Conservation (phyloP, 441 rosid genomes). For the Euphorbia corollata region DNA sequence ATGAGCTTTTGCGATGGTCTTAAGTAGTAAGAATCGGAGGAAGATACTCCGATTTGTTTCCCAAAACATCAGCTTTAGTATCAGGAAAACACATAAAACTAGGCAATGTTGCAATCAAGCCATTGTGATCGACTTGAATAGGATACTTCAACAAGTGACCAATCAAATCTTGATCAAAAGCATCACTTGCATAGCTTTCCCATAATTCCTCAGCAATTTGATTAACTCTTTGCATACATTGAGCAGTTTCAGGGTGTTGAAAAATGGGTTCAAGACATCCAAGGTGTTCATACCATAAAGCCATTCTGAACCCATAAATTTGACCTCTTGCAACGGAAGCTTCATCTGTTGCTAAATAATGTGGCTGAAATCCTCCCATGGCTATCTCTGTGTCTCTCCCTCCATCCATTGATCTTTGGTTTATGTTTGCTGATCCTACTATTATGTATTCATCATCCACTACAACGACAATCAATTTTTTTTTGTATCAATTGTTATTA, state of each 20-base stretch:
- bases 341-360: slow-evolving; percentile 47
- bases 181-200: slow-evolving; percentile 60
- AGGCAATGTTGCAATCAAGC: slow-evolving; percentile 47
- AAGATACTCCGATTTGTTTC: slow-evolving; percentile 63
- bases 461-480: slow-evolving; percentile 23
- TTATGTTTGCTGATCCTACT: slow-evolving; percentile 89
- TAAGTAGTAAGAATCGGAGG: slow-evolving; percentile 91
- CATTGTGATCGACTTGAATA: slow-evolving; percentile 44
- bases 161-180: slow-evolving; percentile 52
- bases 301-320: slow-evolving; percentile 76
- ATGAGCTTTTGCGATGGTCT: not conserved
- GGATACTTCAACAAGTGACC: slow-evolving; percentile 90
- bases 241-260: slow-evolving; percentile 47
- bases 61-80: slow-evolving; percentile 77
- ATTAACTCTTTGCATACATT: slow-evolving; percentile 53
- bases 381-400: slow-evolving; percentile 94
- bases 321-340: slow-evolving; percentile 53
- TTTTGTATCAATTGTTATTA: not conserved
- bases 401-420: slow-evolving; percentile 96
- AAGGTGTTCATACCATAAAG: slow-evolving; percentile 88
- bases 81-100: slow-evolving; percentile 66
- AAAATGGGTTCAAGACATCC: slow-evolving; percentile 56
- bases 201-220: slow-evolving; percentile 58
- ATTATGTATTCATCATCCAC: slow-evolving; percentile 94
- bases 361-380: slow-evolving; percentile 88